Evolutionary conservation across 2,329 filamentous ascomycete genomes (phyloP).

Genomic region (Penicillium glabrum): DNA sequence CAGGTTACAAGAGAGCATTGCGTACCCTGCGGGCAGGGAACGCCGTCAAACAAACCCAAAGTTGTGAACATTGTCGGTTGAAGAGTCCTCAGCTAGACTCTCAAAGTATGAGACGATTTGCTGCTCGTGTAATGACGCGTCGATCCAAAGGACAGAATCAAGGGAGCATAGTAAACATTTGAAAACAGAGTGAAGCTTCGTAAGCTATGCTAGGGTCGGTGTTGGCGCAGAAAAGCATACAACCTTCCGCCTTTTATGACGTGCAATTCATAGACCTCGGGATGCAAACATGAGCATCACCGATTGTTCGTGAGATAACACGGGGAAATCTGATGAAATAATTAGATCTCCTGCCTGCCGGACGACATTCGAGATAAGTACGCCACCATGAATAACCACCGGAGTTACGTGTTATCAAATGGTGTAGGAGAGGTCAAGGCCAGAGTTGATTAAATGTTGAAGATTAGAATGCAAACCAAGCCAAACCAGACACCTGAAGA

Average conservation of each 20-base stretch:
- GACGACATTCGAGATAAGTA: background rate
- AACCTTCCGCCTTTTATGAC: background rate
- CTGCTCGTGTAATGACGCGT: background rate
- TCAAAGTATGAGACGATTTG: background rate
- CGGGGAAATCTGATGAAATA: background rate
- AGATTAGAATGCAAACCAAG: background rate
- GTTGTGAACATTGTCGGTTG: slow-evolving; percentile 52
- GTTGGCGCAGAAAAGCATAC: background rate
- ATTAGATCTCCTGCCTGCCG: background rate
- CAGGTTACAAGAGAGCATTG: slow-evolving; percentile 56
- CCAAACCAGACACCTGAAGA: slow-evolving; percentile 2
- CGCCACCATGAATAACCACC: background rate
- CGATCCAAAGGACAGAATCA: background rate
- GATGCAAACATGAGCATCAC: background rate
- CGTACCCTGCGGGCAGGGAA: slow-evolving; percentile 53
- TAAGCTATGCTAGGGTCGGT: background rate
- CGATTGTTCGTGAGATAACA: background rate
- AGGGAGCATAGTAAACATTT: background rate
- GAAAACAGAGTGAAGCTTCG: background rate
- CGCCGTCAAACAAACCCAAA: slow-evolving; percentile 54
- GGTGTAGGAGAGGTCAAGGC: background rate
- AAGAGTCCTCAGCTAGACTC: background rate
- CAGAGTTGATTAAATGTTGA: background rate
- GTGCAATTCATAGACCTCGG: background rate
- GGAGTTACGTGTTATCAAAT: background rate